phyloP scores from a whole-genome alignment of 1,284 basidiomycete genomes.

The Vanrija sp. region DNA sequence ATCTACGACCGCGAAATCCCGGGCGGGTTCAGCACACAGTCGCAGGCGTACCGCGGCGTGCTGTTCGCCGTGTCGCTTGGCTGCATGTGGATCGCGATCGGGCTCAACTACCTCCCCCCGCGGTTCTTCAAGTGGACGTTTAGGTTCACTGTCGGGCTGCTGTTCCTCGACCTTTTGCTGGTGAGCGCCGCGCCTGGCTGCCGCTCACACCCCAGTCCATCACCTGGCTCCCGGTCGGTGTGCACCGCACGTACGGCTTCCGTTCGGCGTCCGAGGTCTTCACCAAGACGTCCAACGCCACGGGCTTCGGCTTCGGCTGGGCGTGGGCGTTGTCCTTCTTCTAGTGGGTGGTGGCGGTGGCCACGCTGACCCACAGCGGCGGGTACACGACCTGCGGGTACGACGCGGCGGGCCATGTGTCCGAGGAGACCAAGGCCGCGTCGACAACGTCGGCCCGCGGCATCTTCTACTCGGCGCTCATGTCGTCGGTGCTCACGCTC shows the following conservation, averaged over 20 bases:
- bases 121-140: constrained; percentile 64
- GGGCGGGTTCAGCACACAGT: constrained; percentile 63
- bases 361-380: not conserved
- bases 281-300: constrained; percentile 62
- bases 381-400: constrained; percentile 59
- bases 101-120: constrained; percentile 76
- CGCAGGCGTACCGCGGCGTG: constrained; percentile 73
- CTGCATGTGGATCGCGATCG: constrained; percentile 47
- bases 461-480: constrained; percentile 55
- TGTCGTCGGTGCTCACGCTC: constrained; percentile 61
- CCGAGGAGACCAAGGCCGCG: constrained; percentile 69
- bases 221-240: constrained; percentile 82
- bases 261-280: constrained; percentile 51
- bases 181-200: not conserved
- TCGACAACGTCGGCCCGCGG: constrained; percentile 69
- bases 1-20: constrained; percentile 73
- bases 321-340: constrained; percentile 54
- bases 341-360: constrained; percentile 73
- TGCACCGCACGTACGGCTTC: too few relatives aligned
- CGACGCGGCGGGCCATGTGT: constrained; percentile 82
- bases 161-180: constrained; percentile 1
- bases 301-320: constrained; percentile 61
- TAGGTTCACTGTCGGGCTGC: constrained; percentile 62
- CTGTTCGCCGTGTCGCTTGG: constrained; percentile 66
- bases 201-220: constrained; percentile 37